These are phyloP conservation scores for Pneumocystis sp. DNA, from an alignment of 1,139 yeast genomes.

Conservation along the genomic window DNA sequence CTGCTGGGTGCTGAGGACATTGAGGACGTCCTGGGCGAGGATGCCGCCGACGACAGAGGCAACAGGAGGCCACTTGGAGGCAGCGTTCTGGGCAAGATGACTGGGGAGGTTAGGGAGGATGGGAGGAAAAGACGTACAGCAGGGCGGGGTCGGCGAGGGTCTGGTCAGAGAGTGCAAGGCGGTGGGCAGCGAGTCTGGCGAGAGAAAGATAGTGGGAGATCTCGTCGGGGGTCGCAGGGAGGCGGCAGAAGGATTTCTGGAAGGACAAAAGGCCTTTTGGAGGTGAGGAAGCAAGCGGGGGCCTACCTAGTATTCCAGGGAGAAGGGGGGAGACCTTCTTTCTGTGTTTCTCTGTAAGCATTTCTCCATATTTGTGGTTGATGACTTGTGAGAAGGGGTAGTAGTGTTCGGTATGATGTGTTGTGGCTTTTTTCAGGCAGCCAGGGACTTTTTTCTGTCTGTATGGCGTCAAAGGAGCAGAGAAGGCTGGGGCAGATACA, in stretches of 20 bases:
- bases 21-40: slow-evolving; percentile 80
- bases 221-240: not conserved
- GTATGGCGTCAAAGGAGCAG: not conserved
- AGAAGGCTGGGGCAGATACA: not conserved
- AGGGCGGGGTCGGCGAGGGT: not conserved
- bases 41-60: slow-evolving; percentile 86
- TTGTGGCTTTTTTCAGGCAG: not conserved
- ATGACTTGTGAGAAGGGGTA: not conserved
- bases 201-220: not conserved
- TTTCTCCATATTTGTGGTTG: slow-evolving; percentile 3
- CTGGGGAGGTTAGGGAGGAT: slow-evolving; percentile 21
- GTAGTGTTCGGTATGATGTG: not conserved
- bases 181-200: not conserved
- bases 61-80: slow-evolving; percentile 50
- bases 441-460: not conserved
- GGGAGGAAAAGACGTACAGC: slow-evolving; percentile 8
- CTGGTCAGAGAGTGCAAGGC: not conserved
- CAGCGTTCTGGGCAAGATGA: slow-evolving; percentile 32
- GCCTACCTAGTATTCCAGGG: slow-evolving; percentile 6
- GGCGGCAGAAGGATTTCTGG: not conserved
- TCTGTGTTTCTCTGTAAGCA: slow-evolving; percentile 5
- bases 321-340: slow-evolving; percentile 16
- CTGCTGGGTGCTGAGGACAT: slow-evolving; percentile 59
- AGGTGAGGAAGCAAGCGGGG: too few species aligned
- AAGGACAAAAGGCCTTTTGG: not conserved